Evolutionary conservation across 2,329 filamentous ascomycete genomes (phyloP).

Genomic region (Calonectria hawksworthii): DNA sequence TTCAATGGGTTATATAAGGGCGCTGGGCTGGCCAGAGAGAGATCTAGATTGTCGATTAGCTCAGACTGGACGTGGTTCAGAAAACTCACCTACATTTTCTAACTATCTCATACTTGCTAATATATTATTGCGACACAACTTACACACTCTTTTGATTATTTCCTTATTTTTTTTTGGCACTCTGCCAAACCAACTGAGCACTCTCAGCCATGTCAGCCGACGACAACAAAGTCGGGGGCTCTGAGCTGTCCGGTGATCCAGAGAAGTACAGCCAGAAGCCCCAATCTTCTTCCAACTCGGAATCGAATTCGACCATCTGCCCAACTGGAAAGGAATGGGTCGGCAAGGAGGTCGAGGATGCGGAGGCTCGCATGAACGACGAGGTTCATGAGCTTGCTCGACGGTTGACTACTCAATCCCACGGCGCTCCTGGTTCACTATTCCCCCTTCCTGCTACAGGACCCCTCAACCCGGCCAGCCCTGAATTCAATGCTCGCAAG

Average conservation of each 20-base stretch:
- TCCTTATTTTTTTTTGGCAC: neutral
- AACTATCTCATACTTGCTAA: neutral
- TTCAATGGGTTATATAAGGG: neutral
- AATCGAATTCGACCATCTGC: slow-evolving; percentile 3
- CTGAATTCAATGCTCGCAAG: slow-evolving; percentile 56
- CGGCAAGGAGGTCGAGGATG: slow-evolving; percentile 1
- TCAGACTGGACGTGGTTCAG: neutral
- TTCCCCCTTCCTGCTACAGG: slow-evolving; percentile 37
- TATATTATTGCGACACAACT: neutral
- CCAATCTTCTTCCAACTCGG: slow-evolving; percentile 4
- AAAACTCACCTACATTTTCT: neutral
- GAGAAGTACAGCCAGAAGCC: slow-evolving; percentile 8
- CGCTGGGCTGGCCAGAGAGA: neutral
- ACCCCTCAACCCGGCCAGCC: slow-evolving; percentile 55
- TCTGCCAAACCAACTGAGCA: neutral
- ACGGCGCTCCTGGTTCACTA: slow-evolving; percentile 28
- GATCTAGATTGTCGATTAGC: neutral
- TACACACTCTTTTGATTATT: slow-evolving; percentile 7
- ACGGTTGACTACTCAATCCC: slow-evolving; percentile 28
- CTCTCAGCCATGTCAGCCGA: slow-evolving; percentile 13
- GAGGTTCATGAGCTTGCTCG: slow-evolving; percentile 32
- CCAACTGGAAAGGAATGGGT: neutral
- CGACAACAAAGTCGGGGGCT: neutral
- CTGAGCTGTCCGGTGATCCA: neutral
- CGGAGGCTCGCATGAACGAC: neutral